A percentile compares a stretch with the other conserved stretches of the same genome.
These are phyloP conservation scores for Porpolomopsis calyptriformis DNA, from an alignment of 768 basidiomycete species.

Conservation along the genomic window DNA sequence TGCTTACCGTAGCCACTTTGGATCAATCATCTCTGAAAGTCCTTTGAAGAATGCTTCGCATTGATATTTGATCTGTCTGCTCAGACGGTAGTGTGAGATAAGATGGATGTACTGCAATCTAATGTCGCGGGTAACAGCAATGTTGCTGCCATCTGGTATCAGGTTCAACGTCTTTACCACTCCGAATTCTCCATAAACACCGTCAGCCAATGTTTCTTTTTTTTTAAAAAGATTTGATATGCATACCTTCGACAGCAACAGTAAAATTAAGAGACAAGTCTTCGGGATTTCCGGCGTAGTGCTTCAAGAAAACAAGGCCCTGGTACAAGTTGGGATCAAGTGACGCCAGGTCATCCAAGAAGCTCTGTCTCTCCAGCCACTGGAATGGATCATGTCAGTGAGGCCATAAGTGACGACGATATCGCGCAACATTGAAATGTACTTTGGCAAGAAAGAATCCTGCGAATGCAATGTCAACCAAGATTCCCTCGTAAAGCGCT, in stretches of 20 bases:
- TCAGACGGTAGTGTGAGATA: conserved; percentile 81
- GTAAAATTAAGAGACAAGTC: conserved; percentile 88
- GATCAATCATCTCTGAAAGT: conserved; percentile 83
- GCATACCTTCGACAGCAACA: conserved; percentile 67
- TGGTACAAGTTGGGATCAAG: conserved; percentile 89
- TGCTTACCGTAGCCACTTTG: conserved; percentile 68
- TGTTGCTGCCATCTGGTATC: conserved; percentile 69
- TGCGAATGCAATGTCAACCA: conserved; percentile 92
- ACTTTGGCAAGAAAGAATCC: conserved; percentile 90
- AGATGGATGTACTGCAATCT: conserved; percentile 82
- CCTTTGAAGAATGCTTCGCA: conserved; percentile 86
- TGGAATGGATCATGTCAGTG: conserved; percentile 17
- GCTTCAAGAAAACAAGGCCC: conserved; percentile 87
- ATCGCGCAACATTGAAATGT: conserved; percentile 9
- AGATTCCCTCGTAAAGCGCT: conserved; percentile 91
- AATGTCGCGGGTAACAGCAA: conserved; percentile 83
- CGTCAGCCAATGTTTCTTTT: neutral
- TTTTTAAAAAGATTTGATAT: neutral
- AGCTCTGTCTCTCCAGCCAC: conserved; percentile 91
- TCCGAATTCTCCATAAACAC: conserved; percentile 68
- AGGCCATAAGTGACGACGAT: neutral
- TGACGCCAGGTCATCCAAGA: conserved; percentile 85
- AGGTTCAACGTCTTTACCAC: conserved; percentile 66
- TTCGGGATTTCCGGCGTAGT: conserved; percentile 79
- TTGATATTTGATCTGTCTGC: conserved; percentile 78